phyloP scores from a whole-genome alignment of 495 filamentous ascomycete species.

The Lentithecium fluviatile region DNA sequence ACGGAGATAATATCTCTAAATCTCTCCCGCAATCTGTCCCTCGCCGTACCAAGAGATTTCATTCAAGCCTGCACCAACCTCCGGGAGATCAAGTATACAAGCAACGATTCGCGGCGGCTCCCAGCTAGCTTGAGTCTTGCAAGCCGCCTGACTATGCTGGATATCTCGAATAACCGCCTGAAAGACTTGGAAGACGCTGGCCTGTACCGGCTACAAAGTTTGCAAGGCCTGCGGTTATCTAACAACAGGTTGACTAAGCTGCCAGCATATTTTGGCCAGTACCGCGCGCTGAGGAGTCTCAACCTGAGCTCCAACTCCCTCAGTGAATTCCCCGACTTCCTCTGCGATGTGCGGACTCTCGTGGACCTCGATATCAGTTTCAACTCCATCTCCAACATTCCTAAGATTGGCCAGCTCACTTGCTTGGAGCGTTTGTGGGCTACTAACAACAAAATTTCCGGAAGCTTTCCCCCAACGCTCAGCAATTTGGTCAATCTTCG shows the following conservation, averaged over 20 bases:
- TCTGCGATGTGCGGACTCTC: constrained; percentile 76
- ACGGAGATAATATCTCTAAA: constrained; percentile 93
- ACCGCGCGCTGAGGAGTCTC: constrained; percentile 71
- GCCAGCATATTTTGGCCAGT: constrained; percentile 77
- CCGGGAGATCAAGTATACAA: constrained; percentile 90
- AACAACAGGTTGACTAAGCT: constrained; percentile 83
- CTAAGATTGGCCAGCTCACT: constrained; percentile 72
- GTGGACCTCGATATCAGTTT: constrained; percentile 97
- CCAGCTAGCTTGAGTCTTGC: constrained; percentile 83
- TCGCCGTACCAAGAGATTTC: constrained; percentile 95
- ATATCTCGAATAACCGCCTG: constrained; percentile 90
- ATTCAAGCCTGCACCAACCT: constrained; percentile 88
- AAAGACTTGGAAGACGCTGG: constrained; percentile 82
- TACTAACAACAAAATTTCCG: constrained; percentile 86
- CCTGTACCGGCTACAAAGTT: constrained; percentile 64
- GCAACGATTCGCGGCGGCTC: constrained; percentile 85
- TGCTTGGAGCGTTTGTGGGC: constrained; percentile 87
- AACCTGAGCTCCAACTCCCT: constrained; percentile 93
- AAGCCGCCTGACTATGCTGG: constrained; percentile 77
- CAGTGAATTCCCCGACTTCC: constrained; percentile 75
- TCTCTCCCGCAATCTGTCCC: constrained; percentile 82
- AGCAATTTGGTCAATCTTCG: constrained; percentile 70
- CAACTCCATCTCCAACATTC: constrained; percentile 77
- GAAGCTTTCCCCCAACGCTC: constrained; percentile 69
- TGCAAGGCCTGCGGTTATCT: constrained; percentile 86